Base-by-base conservation (phyloP, 305 asterid species). In the Fraxinus nigra region DNA sequence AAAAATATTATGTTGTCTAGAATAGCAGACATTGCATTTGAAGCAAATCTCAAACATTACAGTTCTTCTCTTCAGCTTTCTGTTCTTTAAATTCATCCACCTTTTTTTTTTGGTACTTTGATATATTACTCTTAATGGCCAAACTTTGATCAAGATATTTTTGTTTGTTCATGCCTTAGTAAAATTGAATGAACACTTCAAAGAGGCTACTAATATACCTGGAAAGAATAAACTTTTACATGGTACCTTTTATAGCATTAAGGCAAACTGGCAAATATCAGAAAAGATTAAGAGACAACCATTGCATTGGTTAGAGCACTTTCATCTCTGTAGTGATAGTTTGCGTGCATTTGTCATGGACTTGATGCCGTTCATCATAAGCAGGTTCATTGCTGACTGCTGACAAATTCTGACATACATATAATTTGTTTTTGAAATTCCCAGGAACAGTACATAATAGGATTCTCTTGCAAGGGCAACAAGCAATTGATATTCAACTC, bases 401-500 rank as follows among this genome's bases (percentile, higher is more conserved):
- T 54, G 81, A 83, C 54, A 40, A 26, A 48, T 37, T 18, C 82
- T 85, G 74, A 79, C 37, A 26, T 56, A 14, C 40, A 2, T 26
- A 48, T 76, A 46, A 76, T 77, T 28, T 54, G 6, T 70, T 78
- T 76, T 82, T 82, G 76, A 6, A 46, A 80, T 80, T 83, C 75
- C 77, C 80, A 94, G 99, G 92, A 87, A 90, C 89, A 80, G 86
- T 87, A 72, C 92, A 89, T 79, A 87, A 81, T 84, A 91, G 90
- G 84, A 72, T 89, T 81, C 84, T 95, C 32, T 76, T 83, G 81
- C 95, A 89, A 84, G 88, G 88, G 81, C 93, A 94, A 89, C 90
- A 92, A 84, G 92, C 83, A 81, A 90, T 92, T 80, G 90, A 87
- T 85, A 88, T 78, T 78, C 90, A 92, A 82, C 87, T 95, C 72